Percentiles rank a stretch among this genome's conserved stretches.
Evolutionary conservation across 306 rosid genomes (phyloP).

Genomic region (Astragalus membranaceus): DNA sequence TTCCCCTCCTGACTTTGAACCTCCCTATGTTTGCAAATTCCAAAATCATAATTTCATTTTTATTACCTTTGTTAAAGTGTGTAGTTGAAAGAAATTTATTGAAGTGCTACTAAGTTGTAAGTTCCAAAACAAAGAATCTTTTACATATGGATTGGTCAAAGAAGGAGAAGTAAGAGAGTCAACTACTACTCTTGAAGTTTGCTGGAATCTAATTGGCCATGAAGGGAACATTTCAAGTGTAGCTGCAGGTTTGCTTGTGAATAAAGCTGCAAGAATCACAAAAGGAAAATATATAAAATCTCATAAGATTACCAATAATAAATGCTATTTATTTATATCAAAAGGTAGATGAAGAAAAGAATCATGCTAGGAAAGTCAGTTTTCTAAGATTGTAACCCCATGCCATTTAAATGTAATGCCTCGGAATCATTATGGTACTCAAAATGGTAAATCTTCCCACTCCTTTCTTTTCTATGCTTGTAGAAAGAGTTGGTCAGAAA

Average conservation of each 20-base stretch:
- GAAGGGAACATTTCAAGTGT: slow-evolving; percentile 99
- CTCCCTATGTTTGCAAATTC: slow-evolving; percentile 41
- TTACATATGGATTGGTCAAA: slow-evolving; percentile 40
- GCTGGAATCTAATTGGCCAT: slow-evolving; percentile 93
- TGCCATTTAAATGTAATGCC: slow-evolving; percentile 40
- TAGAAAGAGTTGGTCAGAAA: slow-evolving; percentile 35
- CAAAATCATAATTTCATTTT: neutral
- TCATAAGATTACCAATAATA: slow-evolving; percentile 32
- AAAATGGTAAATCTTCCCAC: slow-evolving; percentile 41
- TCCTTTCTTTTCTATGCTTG: slow-evolving; percentile 22
- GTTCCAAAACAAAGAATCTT: slow-evolving; percentile 14
- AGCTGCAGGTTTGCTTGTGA: slow-evolving; percentile 78
- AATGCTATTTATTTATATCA: slow-evolving; percentile 25
- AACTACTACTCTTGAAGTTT: slow-evolving; percentile 45
- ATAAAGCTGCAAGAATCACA: slow-evolving; percentile 71
- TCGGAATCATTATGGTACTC: slow-evolving; percentile 46
- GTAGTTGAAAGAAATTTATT: too few relatives aligned
- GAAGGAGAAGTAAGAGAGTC: slow-evolving; percentile 25
- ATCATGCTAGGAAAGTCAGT: slow-evolving; percentile 36
- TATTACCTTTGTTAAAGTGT: neutral
- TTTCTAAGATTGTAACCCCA: slow-evolving; percentile 59
- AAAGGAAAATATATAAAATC: slow-evolving; percentile 33
- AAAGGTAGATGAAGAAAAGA: slow-evolving; percentile 41
- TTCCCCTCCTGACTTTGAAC: slow-evolving; percentile 78
- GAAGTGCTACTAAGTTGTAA: too few relatives aligned